Conservation (phyloP, 2,329 filamentous ascomycete species). For the Venturia aucupariae region DNA sequence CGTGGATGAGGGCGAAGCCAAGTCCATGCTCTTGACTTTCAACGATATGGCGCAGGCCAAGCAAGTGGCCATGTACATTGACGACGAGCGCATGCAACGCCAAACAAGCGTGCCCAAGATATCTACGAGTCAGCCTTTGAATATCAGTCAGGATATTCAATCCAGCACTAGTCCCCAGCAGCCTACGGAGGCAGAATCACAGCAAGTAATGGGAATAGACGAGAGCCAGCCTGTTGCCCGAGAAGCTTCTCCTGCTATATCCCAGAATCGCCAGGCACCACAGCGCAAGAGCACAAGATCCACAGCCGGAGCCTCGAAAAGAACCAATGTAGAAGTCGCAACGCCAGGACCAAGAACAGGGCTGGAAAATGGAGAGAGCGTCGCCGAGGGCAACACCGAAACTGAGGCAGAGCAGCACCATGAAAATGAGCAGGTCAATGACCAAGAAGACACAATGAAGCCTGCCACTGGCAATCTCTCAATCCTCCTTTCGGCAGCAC, state of each 20-base stretch:
- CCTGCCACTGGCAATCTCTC: background rate
- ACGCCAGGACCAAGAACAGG: background rate
- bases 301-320: background rate
- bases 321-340: background rate
- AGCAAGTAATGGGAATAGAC: background rate
- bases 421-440: background rate
- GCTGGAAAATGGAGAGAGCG: background rate
- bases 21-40: constrained; percentile 5
- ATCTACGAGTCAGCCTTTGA: constrained; percentile 1
- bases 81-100: background rate
- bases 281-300: background rate
- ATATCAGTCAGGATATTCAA: background rate
- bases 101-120: background rate
- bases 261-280: background rate
- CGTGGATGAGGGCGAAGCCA: background rate
- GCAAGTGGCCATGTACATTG: background rate
- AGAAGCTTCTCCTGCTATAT: background rate
- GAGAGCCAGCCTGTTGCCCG: background rate
- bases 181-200: background rate
- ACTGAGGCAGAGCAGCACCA: background rate
- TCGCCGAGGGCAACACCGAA: background rate
- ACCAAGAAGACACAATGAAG: background rate
- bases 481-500: background rate
- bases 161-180: background rate
- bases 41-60: background rate